Conservation (phyloP, 2,329 filamentous ascomycete genomes). For the Samsoniella hepiali region DNA sequence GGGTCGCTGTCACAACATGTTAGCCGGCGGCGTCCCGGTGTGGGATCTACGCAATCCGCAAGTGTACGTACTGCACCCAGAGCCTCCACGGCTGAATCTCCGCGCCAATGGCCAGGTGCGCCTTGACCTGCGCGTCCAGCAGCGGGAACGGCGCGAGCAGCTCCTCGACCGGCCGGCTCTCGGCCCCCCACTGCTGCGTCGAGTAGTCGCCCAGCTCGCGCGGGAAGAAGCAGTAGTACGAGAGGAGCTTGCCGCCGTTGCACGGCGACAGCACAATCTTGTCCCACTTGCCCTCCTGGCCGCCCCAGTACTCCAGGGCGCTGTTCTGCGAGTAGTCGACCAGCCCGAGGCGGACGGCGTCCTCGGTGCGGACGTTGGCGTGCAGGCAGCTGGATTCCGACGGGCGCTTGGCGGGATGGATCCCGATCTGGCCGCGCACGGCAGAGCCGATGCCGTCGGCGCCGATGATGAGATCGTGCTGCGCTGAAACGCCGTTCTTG, state of each 20-base stretch:
- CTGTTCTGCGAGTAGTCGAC: conserved; percentile 59
- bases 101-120: conserved; percentile 53
- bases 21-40: background rate
- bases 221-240: conserved; percentile 70
- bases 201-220: conserved; percentile 54
- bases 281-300: conserved; percentile 59
- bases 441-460: conserved; percentile 66
- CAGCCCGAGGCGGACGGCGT: conserved; percentile 57
- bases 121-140: conserved; percentile 51
- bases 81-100: conserved; percentile 59
- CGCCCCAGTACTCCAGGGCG: conserved; percentile 69
- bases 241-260: conserved; percentile 61
- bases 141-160: conserved; percentile 54
- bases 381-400: conserved; percentile 61
- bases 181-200: conserved; percentile 57
- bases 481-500: conserved; percentile 45
- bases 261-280: conserved; percentile 71
- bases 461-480: conserved; percentile 60
- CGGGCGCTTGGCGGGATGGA: conserved; percentile 56
- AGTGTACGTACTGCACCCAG: conserved; percentile 50
- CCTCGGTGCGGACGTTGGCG: conserved; percentile 59
- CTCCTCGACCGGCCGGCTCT: conserved; percentile 52
- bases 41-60: no score
- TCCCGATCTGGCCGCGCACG: conserved; percentile 62
- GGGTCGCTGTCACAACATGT: conserved; percentile 36